Base-by-base conservation (phyloP, 2,329 filamentous ascomycete genomes). In the Phialophora macrospora region DNA sequence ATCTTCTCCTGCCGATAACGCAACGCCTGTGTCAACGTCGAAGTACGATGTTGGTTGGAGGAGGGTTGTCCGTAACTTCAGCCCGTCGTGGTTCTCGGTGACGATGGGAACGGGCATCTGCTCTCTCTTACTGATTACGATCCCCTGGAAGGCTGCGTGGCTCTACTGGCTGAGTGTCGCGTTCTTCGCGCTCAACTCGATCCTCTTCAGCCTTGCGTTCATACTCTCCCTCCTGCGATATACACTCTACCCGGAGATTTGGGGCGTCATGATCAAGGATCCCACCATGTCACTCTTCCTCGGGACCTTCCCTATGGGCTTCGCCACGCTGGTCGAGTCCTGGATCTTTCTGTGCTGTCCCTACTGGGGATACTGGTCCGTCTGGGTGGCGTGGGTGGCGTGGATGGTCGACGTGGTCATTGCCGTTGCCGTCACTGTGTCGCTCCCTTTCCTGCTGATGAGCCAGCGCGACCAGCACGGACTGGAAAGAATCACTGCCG, bases 71-170 rank as follows among this genome's bases (percentile, higher is more conserved):
- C 75, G 76, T 20, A 77, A 78, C 58, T 78, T 79, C 58, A 77
- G 76, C 0, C 77, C 77, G 7, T 90, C 75, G 9, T 81, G 86
- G 85, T 87, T 87, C 73, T 79, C 83, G 2, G 81, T 84, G 34
- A 86, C 81, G 51, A 87, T 91, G 88, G 88, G 88, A 30, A 91
- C 88, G 0, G 89, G 88, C 22, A 85, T 91, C 46, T 85, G 88
- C 8, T 85, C 85, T 1, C 83, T 90, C 46, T 79, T 91, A 22
- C 80, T 91, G 20, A 80, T 85, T 69, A 82, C 84, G 20, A 80
- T 90, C 11, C 88, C 88, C 0, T 90, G 87, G 74, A 82, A 87
- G 67, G 80, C 81, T 1, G 63, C 70, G 8, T 88, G 84, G 81
- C 78, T 90, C 0, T 81, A 84, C 70, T 86, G 83, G 75, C 78